Evolutionary conservation across 148 eudicot species (phyloP).

Genomic region (Polygonum maritimum): DNA sequence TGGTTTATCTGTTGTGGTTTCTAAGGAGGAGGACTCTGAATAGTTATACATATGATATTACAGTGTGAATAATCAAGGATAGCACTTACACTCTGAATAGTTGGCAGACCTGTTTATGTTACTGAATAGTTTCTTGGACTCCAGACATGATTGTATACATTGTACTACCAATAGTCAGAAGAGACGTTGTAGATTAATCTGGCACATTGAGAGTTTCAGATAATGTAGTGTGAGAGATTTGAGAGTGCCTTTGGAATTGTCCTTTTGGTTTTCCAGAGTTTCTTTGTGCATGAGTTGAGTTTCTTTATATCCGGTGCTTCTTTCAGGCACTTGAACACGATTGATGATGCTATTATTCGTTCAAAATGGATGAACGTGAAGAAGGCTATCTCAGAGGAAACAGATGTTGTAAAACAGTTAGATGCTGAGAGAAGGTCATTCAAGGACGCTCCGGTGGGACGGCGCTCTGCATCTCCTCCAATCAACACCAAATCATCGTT

Average conservation of each 20-base stretch:
- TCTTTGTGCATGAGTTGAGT: neutral
- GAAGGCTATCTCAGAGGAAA: slow-evolving; percentile 84
- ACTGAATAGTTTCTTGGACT: neutral
- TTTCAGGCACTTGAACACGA: slow-evolving; percentile 62
- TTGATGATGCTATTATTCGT: slow-evolving; percentile 83
- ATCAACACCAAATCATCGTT: slow-evolving; percentile 83
- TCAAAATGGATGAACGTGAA: slow-evolving; percentile 96
- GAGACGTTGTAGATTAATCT: neutral
- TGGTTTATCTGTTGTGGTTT: neutral
- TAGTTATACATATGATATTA: neutral
- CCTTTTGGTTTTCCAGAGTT: neutral
- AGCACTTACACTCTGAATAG: neutral
- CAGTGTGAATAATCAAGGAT: neutral
- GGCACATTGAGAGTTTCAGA: neutral
- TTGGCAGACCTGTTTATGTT: neutral
- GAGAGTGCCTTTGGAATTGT: neutral
- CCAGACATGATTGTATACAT: neutral
- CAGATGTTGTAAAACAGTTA: slow-evolving; percentile 92
- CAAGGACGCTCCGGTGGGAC: slow-evolving; percentile 77
- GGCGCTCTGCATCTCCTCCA: slow-evolving; percentile 90
- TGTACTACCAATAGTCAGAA: neutral
- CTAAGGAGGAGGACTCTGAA: neutral
- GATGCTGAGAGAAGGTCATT: slow-evolving; percentile 88
- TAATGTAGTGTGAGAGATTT: neutral
- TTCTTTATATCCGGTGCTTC: neutral